A percentile compares a stretch with the other conserved stretches of the same genome.
Conservation (phyloP, 805 yeast genomes). For the Saccharomycopsis selenospora region DNA sequence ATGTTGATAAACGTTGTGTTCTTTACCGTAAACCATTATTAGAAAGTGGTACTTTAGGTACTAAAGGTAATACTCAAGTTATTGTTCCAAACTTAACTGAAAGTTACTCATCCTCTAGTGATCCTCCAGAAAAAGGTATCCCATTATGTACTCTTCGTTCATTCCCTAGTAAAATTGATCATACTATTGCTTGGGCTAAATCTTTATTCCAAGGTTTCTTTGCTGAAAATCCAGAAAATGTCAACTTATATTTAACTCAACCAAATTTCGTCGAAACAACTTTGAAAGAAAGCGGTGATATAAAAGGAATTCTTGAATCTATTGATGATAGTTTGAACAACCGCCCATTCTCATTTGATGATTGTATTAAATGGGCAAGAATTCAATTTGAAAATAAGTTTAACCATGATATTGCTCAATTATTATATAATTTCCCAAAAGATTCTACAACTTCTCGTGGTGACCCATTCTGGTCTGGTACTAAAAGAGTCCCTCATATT, state of each 20-base stretch:
- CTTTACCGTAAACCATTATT: slow-evolving; percentile 84
- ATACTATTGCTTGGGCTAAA: slow-evolving; percentile 99
- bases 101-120: slow-evolving; percentile 92
- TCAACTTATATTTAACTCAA: slow-evolving; percentile 81
- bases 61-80: slow-evolving; percentile 97
- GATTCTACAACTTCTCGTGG: slow-evolving; percentile 90
- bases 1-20: slow-evolving; percentile 95
- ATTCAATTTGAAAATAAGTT: slow-evolving; percentile 78
- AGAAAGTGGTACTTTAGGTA: slow-evolving; percentile 96
- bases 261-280: slow-evolving; percentile 89
- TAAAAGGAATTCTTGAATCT: slow-evolving; percentile 77
- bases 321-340: slow-evolving; percentile 65
- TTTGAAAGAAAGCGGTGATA: slow-evolving; percentile 87
- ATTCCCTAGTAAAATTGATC: slow-evolving; percentile 97
- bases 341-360: slow-evolving; percentile 86
- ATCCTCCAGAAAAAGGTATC: slow-evolving; percentile 97
- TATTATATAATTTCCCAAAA: slow-evolving; percentile 88
- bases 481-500: slow-evolving; percentile 94
- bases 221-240: slow-evolving; percentile 86
- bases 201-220: slow-evolving; percentile 88
- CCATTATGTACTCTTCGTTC: slow-evolving; percentile 96
- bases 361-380: slow-evolving; percentile 95
- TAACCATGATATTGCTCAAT: slow-evolving; percentile 80
- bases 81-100: slow-evolving; percentile 91
- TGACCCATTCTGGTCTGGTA: slow-evolving; percentile 95